Percentiles rank a stretch among this genome's conserved stretches.
Conservation (phyloP, 305 asterid species). For the Rubia occidens region DNA sequence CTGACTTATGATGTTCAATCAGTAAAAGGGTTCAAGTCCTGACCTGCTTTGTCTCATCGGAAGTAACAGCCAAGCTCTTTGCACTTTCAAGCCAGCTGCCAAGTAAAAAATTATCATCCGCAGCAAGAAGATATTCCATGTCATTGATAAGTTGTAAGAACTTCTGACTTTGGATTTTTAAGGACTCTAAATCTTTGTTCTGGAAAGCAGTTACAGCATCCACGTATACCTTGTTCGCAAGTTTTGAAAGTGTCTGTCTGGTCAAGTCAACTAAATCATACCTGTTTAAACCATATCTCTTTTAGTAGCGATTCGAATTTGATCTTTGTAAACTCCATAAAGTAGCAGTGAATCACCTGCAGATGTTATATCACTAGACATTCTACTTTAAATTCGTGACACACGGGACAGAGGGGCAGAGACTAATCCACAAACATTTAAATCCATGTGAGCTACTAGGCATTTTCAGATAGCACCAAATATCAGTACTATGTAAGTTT, state of each 20-base stretch:
- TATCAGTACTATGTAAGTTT: background rate
- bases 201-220: slow-evolving; percentile 55
- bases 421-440: background rate
- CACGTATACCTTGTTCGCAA: slow-evolving; percentile 81
- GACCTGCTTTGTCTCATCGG: slow-evolving; percentile 69
- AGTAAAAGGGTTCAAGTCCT: slow-evolving; percentile 11
- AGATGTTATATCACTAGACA: background rate
- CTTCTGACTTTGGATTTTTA: slow-evolving; percentile 40
- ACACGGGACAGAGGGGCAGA: background rate
- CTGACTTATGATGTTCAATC: background rate
- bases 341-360: no score
- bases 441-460: background rate
- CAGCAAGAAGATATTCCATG: slow-evolving; percentile 74
- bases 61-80: slow-evolving; percentile 44
- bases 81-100: slow-evolving; percentile 94
- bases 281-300: slow-evolving; percentile 35
- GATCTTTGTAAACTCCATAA: background rate
- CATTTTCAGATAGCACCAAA: background rate
- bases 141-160: slow-evolving; percentile 82
- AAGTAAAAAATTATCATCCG: slow-evolving; percentile 75
- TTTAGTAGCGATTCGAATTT: background rate
- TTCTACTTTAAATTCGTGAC: background rate
- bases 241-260: slow-evolving; percentile 81
- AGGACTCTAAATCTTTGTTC: slow-evolving; percentile 46
- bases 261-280: slow-evolving; percentile 95